These are phyloP conservation scores for Ascochyta rabiei DNA, from an alignment of 2,329 filamentous ascomycete species.

Conservation along the genomic window DNA sequence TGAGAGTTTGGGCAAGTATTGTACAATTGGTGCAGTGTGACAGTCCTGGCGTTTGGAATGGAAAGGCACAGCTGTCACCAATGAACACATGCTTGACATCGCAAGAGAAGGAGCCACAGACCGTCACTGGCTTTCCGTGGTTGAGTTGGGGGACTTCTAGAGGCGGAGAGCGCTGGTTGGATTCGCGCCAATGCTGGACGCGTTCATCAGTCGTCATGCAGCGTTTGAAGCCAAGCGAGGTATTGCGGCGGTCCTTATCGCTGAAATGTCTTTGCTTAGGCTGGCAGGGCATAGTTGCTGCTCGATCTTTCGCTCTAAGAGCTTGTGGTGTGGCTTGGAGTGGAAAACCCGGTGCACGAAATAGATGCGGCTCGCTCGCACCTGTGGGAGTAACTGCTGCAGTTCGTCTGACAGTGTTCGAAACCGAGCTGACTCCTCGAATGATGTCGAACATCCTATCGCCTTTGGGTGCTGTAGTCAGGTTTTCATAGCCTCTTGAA, in stretches of 20 bases:
- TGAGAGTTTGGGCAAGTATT: conserved; percentile 32
- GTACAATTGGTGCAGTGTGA: conserved; percentile 30
- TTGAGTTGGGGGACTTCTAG: not conserved
- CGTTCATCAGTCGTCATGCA: conserved; percentile 35
- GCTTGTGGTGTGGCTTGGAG: conserved; percentile 16
- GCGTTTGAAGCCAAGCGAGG: conserved; percentile 24
- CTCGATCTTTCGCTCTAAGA: conserved; percentile 25
- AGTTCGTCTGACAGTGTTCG: not conserved
- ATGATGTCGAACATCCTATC: conserved; percentile 67
- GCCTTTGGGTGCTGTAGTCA: conserved; percentile 75
- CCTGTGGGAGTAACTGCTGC: not conserved
- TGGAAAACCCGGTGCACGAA: conserved; percentile 38
- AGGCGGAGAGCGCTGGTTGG: not conserved
- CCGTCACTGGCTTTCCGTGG: conserved; percentile 1
- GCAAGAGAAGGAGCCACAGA: conserved; percentile 26
- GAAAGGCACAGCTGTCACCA: not conserved
- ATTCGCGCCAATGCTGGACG: conserved; percentile 24
- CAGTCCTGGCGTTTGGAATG: not conserved
- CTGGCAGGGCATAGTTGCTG: conserved; percentile 33
- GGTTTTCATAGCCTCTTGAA: conserved; percentile 69
- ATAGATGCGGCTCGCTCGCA: conserved; percentile 15
- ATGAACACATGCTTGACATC: conserved; percentile 27
- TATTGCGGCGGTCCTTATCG: conserved; percentile 24
- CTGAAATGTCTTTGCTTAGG: not conserved
- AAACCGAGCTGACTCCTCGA: conserved; percentile 10